Percentiles rank a stretch among this genome's conserved stretches.
These are phyloP conservation scores for Paramecium sexaurelia DNA, from an alignment of 73 alveolate species.

Conservation along the genomic window DNA sequence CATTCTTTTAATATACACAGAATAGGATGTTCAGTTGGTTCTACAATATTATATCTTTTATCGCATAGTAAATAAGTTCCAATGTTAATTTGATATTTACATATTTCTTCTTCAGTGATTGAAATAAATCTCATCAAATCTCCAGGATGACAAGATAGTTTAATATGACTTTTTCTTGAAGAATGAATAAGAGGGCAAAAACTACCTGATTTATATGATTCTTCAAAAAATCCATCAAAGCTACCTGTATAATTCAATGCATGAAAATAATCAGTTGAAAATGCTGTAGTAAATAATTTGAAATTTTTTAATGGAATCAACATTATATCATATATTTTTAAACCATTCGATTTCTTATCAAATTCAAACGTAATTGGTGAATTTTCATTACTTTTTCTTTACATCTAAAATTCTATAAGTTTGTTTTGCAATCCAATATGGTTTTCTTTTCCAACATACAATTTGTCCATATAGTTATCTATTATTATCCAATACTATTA, in stretches of 20 bases:
- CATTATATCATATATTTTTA: background rate
- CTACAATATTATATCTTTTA: background rate
- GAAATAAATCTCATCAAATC: background rate
- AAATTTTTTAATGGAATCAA: background rate
- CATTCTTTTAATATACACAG: background rate
- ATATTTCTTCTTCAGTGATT: background rate
- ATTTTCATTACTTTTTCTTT: background rate
- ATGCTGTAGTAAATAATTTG: background rate
- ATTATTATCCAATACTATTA: background rate
- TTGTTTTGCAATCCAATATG: background rate
- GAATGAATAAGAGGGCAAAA: background rate
- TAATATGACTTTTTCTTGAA: background rate
- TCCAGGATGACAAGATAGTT: background rate
- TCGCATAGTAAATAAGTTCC: constrained; percentile 25
- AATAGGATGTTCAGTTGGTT: background rate
- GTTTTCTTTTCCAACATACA: background rate
- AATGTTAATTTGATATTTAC: background rate
- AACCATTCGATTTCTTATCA: background rate
- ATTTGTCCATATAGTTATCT: background rate
- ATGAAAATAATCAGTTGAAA: background rate
- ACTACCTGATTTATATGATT: background rate
- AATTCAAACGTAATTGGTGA: background rate
- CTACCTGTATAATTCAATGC: background rate
- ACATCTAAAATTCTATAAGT: background rate
- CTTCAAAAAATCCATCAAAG: background rate